Evolutionary conservation across 2,329 filamentous ascomycete genomes (phyloP).

Genomic region (Coniochaeta prunicola): DNA sequence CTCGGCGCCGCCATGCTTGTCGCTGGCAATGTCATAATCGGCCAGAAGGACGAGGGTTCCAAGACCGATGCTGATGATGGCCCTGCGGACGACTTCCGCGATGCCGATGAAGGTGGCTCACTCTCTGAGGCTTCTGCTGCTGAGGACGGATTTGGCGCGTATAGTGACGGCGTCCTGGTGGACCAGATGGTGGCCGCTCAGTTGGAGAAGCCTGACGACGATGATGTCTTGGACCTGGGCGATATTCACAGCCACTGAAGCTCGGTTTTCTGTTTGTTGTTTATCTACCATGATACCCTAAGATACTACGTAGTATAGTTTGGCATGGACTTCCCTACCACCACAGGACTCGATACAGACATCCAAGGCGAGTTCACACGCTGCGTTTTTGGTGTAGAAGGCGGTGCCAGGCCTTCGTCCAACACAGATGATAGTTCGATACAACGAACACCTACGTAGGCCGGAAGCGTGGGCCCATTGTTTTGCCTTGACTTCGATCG

Average conservation of each 20-base stretch:
- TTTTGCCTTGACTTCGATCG: too few relatives aligned
- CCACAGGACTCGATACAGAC: too few relatives aligned
- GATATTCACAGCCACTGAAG: conserved; percentile 4
- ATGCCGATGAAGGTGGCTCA: not conserved
- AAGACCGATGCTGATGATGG: conserved; percentile 8
- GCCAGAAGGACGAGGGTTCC: conserved; percentile 52
- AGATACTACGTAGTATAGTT: not conserved
- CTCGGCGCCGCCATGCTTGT: conserved; percentile 64
- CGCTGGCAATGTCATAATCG: conserved; percentile 71
- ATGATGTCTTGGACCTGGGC: conserved; percentile 16
- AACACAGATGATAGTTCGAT: too few relatives aligned
- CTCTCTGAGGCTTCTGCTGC: conserved; percentile 5
- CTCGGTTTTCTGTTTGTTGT: not conserved
- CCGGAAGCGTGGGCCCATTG: too few relatives aligned
- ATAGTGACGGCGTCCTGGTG: conserved; percentile 20
- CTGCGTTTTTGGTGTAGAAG: too few relatives aligned
- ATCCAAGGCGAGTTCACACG: too few relatives aligned
- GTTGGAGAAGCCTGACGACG: conserved; percentile 11
- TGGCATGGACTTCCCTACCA: not conserved
- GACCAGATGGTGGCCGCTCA: conserved; percentile 4
- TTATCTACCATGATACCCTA: not conserved
- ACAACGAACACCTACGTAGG: too few relatives aligned
- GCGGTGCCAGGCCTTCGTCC: too few relatives aligned
- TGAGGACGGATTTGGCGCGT: conserved; percentile 17
- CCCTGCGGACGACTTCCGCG: not conserved